Evolutionary conservation across 768 basidiomycete genomes (phyloP).

Genomic region (Suillus plorans): DNA sequence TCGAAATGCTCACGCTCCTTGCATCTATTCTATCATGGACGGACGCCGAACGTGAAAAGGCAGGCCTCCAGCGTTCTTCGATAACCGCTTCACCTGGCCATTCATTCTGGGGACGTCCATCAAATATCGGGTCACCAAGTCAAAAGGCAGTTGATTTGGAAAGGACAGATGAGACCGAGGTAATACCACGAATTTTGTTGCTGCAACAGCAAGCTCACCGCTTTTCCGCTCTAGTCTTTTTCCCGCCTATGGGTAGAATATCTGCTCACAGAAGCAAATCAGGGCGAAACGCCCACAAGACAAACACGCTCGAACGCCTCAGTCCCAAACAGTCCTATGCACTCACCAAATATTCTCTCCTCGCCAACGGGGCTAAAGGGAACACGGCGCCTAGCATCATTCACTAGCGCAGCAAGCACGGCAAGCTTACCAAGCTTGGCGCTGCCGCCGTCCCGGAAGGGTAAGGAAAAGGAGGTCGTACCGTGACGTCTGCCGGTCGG

Average conservation of each 20-base stretch:
- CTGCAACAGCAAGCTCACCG: background rate
- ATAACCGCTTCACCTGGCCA: conserved; percentile 18
- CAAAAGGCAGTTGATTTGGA: conserved; percentile 56
- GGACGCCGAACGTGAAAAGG: conserved; percentile 88
- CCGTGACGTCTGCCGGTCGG: conserved; percentile 7
- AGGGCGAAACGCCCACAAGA: conserved; percentile 33
- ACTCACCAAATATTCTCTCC: conserved; percentile 23
- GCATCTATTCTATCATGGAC: conserved; percentile 91
- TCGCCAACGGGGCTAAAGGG: conserved; percentile 29
- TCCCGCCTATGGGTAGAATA: conserved; percentile 98
- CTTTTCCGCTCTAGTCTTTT: conserved; percentile 66
- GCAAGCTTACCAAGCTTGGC: conserved; percentile 41
- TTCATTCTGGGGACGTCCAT: conserved; percentile 26
- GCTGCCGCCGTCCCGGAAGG: conserved; percentile 43
- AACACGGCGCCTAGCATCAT: conserved; percentile 38
- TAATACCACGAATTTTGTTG: conserved; percentile 23
- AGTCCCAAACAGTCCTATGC: conserved; percentile 37
- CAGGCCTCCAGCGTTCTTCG: conserved; percentile 69
- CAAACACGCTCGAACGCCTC: conserved; percentile 35
- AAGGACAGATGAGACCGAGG: conserved; percentile 85
- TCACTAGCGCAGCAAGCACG: conserved; percentile 34
- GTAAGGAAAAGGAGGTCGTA: conserved; percentile 42
- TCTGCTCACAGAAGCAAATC: conserved; percentile 83
- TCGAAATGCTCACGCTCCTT: conserved; percentile 92
- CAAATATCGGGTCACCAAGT: conserved; percentile 30